Conservation (phyloP, 768 basidiomycete genomes). For the Daedaleopsis sinensis region DNA sequence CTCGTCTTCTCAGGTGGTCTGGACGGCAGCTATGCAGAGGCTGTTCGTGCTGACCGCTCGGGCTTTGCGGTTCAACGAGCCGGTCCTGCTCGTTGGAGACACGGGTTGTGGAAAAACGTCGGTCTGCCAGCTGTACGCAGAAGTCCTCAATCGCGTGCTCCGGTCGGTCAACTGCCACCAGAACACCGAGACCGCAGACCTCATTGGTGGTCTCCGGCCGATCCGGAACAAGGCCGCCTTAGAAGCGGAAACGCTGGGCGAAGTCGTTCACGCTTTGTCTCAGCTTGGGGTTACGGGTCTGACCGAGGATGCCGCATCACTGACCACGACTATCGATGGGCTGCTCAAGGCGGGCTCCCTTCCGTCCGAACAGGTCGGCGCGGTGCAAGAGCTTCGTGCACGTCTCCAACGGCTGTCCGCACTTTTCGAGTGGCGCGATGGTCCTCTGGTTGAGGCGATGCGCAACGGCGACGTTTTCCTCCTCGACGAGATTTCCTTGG, state of each 20-base stretch:
- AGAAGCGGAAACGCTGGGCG: slow-evolving; percentile 51
- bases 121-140: slow-evolving; percentile 88
- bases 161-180: slow-evolving; percentile 92
- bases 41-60: slow-evolving; percentile 82
- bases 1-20: slow-evolving; percentile 61
- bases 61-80: slow-evolving; percentile 91
- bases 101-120: slow-evolving; percentile 98
- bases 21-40: slow-evolving; percentile 93
- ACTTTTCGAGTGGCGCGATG: slow-evolving; percentile 97
- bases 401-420: slow-evolving; percentile 59
- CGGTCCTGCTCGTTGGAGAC: slow-evolving; percentile 93
- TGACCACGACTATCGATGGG: slow-evolving; percentile 31
- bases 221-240: slow-evolving; percentile 70
- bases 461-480: slow-evolving; percentile 80
- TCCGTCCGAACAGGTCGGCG: slow-evolving; percentile 32
- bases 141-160: slow-evolving; percentile 60
- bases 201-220: slow-evolving; percentile 92
- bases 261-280: slow-evolving; percentile 45
- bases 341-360: slow-evolving; percentile 33
- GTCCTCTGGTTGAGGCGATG: slow-evolving; percentile 96
- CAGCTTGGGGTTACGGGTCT: slow-evolving; percentile 37
- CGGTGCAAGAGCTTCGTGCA: slow-evolving; percentile 45
- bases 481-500: slow-evolving; percentile 95
- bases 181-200: slow-evolving; percentile 96
- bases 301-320: slow-evolving; percentile 28